A percentile compares a stretch with the other conserved stretches of the same genome.
phyloP scores from a whole-genome alignment of 306 rosid species.

The Ormosia semicastrata region DNA sequence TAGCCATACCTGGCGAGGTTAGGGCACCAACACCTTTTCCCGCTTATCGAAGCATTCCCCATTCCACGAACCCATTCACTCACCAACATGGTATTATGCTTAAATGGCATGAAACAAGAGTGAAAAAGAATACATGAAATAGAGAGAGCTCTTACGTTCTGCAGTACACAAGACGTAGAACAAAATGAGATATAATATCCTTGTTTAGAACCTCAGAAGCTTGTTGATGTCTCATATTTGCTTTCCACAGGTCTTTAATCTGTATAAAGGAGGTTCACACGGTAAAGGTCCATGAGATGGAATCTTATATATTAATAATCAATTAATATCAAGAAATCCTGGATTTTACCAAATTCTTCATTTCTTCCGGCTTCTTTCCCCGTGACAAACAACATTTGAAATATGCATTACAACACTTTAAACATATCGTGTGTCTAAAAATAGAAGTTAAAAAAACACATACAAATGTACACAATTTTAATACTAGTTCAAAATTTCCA shows the following conservation, averaged over 20 bases:
- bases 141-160: slow-evolving; percentile 59
- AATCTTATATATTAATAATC: not conserved
- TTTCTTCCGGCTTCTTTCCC: slow-evolving; percentile 84
- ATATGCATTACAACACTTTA: not conserved
- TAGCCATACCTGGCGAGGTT: too few relatives aligned
- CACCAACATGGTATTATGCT: not conserved
- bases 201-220: slow-evolving; percentile 65
- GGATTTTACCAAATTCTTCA: slow-evolving; percentile 63
- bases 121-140: not conserved
- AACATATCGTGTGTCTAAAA: not conserved
- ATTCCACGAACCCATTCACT: too few relatives aligned
- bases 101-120: not conserved
- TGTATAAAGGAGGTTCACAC: slow-evolving; percentile 31
- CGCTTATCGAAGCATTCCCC: too few relatives aligned
- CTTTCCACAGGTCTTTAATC: slow-evolving; percentile 58
- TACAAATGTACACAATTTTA: not conserved
- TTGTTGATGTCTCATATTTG: slow-evolving; percentile 66
- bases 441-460: not conserved
- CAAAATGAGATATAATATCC: slow-evolving; percentile 94
- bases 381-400: slow-evolving; percentile 47
- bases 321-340: not conserved
- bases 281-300: not conserved
- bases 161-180: slow-evolving; percentile 85
- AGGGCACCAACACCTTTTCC: too few relatives aligned
- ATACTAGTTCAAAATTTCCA: not conserved